These are phyloP conservation scores for Hortiboletus flavorubellus DNA, from an alignment of 768 basidiomycete genomes.

Conservation along the genomic window DNA sequence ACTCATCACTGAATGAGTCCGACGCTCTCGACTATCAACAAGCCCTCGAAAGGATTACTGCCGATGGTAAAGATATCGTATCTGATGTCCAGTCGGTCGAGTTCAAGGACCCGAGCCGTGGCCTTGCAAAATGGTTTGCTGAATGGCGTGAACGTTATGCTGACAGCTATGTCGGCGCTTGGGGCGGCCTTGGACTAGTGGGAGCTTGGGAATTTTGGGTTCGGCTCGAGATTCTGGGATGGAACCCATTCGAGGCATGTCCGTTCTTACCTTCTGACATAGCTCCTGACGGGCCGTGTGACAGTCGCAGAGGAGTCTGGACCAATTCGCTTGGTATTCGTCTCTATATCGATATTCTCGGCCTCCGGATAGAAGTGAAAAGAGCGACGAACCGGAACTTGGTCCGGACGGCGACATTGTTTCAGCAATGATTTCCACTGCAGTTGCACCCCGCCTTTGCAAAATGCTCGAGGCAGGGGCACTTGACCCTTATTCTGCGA, in stretches of 20 bases:
- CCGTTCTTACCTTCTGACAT: not conserved
- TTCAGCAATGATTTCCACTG: constrained; percentile 83
- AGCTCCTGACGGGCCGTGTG: constrained; percentile 3
- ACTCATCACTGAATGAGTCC: constrained; percentile 62
- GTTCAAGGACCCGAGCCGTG: constrained; percentile 75
- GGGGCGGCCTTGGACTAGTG: constrained; percentile 83
- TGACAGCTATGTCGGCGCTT: constrained; percentile 85
- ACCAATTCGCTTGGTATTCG: constrained; percentile 83
- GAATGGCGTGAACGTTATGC: constrained; percentile 74
- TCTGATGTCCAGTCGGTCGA: constrained; percentile 82
- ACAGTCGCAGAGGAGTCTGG: constrained; percentile 54
- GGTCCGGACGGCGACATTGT: constrained; percentile 87
- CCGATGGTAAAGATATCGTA: constrained; percentile 55
- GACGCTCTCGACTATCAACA: constrained; percentile 67
- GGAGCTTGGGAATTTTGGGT: constrained; percentile 95
- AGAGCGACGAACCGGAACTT: constrained; percentile 53
- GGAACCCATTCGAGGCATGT: constrained; percentile 82
- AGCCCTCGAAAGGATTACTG: constrained; percentile 54
- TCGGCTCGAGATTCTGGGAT: constrained; percentile 80
- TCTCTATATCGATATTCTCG: constrained; percentile 73
- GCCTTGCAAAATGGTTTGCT: constrained; percentile 60
- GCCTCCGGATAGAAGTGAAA: constrained; percentile 40
- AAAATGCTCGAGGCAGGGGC: constrained; percentile 77
- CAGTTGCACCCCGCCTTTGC: constrained; percentile 70
- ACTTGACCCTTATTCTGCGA: constrained; percentile 75